Evolutionary conservation across 176 grass and related monocot species (phyloP), one percentile per base, ranked within the genome.

Genomic region (Musa itinerans): DNA sequence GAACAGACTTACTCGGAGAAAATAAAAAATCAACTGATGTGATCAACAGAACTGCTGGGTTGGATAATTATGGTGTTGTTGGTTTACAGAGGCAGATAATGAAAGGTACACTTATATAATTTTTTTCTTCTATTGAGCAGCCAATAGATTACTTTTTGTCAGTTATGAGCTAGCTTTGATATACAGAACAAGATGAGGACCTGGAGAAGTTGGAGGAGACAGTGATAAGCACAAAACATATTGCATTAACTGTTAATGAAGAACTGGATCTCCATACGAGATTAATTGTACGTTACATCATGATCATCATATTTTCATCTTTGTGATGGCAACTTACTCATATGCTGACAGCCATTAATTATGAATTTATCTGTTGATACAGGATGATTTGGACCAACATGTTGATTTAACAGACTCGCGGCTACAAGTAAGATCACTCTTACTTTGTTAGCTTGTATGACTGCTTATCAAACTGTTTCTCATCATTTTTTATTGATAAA

Each of bases 231-330:
- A 92, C 87, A 4, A 92, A 92, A 62, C 89, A 92, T 89, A 83
- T 96, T 56, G 89, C 89, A 7, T 83, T 90, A 11, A 79, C 87
- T 10, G 82, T 96, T 54, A 92, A 92, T 23, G 92, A 89, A 74
- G 92, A 96, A 78, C 62, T 96, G 72, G 73, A 86, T 74, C 73
- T 96, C 13, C 89, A 96, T 12, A 84, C 85, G 12, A 86, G 79
- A 83, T 79, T 96, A 22, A 90, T 96, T 62, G 89, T 96, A 92
- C 79, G 87, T 76, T 23, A 34, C 9, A 66, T 26, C 17, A 11
- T 63, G 19, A 17, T 8, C 21, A 23, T n/a, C 9, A 34, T 1
- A 14, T 11, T 6, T 25, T 29, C n/a, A 25, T 59, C 56, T 75
- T 72, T 48, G 8, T 74, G 10, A 50, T 66, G 25, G 20, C 19